phyloP scores from a whole-genome alignment of 208 protist genomes.

The Lotmaria passim region DNA sequence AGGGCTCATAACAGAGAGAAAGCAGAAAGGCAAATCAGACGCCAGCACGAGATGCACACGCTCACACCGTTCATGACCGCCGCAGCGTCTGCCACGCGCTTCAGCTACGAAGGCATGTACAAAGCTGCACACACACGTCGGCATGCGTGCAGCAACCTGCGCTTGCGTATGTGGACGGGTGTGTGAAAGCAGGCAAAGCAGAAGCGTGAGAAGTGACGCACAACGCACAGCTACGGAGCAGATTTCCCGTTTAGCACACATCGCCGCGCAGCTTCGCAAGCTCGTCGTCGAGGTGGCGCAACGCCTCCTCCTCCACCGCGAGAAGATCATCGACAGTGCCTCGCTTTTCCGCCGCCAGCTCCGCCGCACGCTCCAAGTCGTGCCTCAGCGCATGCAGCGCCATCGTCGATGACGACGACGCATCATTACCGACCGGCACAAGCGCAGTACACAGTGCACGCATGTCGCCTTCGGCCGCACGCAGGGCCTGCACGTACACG shows the following conservation, averaged over 20 bases:
- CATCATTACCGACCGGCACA: too few relatives aligned
- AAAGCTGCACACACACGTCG: too few relatives aligned
- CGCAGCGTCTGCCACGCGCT: too few relatives aligned
- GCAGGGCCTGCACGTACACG: constrained; percentile 40
- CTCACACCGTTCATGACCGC: too few relatives aligned
- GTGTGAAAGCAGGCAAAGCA: too few relatives aligned
- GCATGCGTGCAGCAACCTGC: too few relatives aligned
- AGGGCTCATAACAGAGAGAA: too few relatives aligned
- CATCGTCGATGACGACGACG: background rate
- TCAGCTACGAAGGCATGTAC: too few relatives aligned
- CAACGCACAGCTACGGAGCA: background rate
- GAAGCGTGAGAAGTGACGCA: too few relatives aligned
- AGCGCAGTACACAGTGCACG: constrained; percentile 4
- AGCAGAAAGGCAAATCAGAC: too few relatives aligned
- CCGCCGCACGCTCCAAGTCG: constrained; percentile 8
- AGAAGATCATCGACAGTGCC: constrained; percentile 15
- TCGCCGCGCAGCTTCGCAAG: constrained; percentile 5
- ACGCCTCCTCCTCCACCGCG: constrained; percentile 4
- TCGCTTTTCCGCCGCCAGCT: background rate
- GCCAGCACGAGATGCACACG: too few relatives aligned
- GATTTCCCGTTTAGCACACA: background rate
- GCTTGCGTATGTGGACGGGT: too few relatives aligned
- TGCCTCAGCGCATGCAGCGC: constrained; percentile 17
- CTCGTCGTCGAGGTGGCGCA: constrained; percentile 20
- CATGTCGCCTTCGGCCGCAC: constrained; percentile 26